Evolutionary conservation across 352 stramenopile species (phyloP), one percentile per base, ranked within the genome.

Genomic region (Pythium angustatum): DNA sequence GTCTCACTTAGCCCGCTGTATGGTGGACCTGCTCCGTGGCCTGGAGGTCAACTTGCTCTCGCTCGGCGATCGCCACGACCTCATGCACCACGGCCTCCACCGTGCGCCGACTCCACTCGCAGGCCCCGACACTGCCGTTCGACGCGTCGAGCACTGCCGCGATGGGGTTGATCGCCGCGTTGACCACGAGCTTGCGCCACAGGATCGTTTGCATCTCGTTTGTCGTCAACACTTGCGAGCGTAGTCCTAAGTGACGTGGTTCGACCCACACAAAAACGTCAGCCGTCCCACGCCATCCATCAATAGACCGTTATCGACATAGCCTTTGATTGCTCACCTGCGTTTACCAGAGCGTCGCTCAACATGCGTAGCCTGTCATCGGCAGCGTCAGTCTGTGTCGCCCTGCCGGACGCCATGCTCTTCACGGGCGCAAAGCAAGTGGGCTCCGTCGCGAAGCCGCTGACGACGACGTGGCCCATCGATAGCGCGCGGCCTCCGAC

Each of bases 161-260:
- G 19, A 94, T 68, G 5, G 85, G 83, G 50, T 94, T 94, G 63
- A 94, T 91, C 2, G 71, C 81, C 2, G 85, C 85, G 58, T 94
- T 94, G 36, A 94, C 79, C 66, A 94, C 85, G 33, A 92, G 68
- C 48, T 94, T 94, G 19, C 75, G 72, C 85, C 85, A 94, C 12
- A 88, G 70, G 33, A 88, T 88, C 12, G 69, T 71, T 58, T 89
- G 74, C 73, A 91, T 89, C 17, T 78, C 66, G 6, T 60, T 58
- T 0, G 57, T 30, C 14, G 72, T 58, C n/a, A 93, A 43, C 9
- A 79, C 51, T 47, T 87, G 31, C 34, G 69, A 86, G 14, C 52
- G 64, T 22, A 90, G 53, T 28, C 78, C 82, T 90, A 24, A 2
- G 2, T 15, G 27, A 8, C 24, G 40, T 27, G n/a, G 15, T 7